A percentile compares a stretch with the other conserved stretches of the same genome.
Evolutionary conservation across 1,139 yeast species (phyloP).

Genomic region (Suhomyces guaymorum): DNA sequence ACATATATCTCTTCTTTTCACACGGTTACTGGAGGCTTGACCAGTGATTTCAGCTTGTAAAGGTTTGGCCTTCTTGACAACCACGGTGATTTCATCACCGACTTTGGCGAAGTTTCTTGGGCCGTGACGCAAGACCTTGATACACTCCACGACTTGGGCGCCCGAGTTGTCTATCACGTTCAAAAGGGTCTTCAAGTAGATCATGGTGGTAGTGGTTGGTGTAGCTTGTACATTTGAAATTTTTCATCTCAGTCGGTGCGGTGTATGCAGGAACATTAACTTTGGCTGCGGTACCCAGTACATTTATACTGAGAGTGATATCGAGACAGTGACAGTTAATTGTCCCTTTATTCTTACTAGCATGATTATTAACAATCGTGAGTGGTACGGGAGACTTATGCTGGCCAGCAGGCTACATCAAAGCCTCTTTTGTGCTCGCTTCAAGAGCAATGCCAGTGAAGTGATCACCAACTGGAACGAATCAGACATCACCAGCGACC

Average conservation of each 20-base stretch:
- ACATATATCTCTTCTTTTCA: constrained; percentile 92
- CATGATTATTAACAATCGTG: no score
- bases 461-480: no score
- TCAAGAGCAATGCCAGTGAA: no score
- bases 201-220: constrained; percentile 46
- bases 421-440: no score
- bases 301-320: not conserved
- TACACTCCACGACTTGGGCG: constrained; percentile 93
- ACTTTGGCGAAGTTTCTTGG: constrained; percentile 81
- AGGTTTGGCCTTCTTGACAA: constrained; percentile 89
- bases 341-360: no score
- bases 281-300: constrained; percentile 1
- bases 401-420: no score
- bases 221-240: constrained; percentile 2
- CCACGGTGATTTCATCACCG: constrained; percentile 93
- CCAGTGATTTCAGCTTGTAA: constrained; percentile 62
- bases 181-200: constrained; percentile 82
- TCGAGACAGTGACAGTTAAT: not conserved
- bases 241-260: constrained; percentile 6
- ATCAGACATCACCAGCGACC: constrained; percentile 33
- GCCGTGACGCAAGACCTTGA: constrained; percentile 87
- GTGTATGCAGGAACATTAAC: constrained; percentile 10
- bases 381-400: no score
- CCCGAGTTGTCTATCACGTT: constrained; percentile 95
- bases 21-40: constrained; percentile 72